These are phyloP conservation scores for Neoboletus subvelutipes DNA, from an alignment of 768 basidiomycete genomes.

Conservation along the genomic window DNA sequence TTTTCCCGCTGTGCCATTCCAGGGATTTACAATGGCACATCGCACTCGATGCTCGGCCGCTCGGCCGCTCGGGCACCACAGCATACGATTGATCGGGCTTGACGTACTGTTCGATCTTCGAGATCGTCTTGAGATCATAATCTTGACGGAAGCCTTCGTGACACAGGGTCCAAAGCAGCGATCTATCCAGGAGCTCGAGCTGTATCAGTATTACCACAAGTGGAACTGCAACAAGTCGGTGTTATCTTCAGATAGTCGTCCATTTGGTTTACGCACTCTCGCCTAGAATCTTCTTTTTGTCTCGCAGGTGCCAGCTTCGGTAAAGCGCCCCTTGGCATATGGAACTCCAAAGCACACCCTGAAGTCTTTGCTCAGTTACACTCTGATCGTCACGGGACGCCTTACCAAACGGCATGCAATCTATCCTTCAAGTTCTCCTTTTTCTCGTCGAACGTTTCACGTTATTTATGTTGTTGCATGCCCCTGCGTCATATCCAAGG, in stretches of 20 bases:
- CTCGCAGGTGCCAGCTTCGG: too few species aligned
- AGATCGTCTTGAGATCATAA: too few species aligned
- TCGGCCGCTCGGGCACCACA: background rate
- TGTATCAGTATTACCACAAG: too few species aligned
- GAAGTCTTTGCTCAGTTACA: too few species aligned
- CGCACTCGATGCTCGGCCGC: background rate
- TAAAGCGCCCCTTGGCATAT: too few species aligned
- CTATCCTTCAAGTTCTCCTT: too few species aligned
- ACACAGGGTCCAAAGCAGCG: background rate
- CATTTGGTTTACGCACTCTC: background rate
- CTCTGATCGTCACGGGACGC: too few species aligned
- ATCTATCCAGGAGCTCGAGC: background rate
- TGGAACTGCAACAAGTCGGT: background rate
- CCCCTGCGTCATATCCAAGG: background rate
- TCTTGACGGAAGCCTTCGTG: background rate
- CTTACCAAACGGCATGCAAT: too few species aligned
- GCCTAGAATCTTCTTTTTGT: too few species aligned
- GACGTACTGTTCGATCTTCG: background rate
- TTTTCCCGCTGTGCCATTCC: background rate
- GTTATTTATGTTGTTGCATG: background rate
- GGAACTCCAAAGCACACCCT: too few species aligned
- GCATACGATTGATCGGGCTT: background rate
- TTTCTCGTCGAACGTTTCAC: too few species aligned
- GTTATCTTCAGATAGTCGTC: background rate
- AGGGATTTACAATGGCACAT: background rate